A percentile compares a stretch with the other conserved stretches of the same genome.
These are phyloP conservation scores for Auricularia heimuer DNA, from an alignment of 768 basidiomycete species.

Conservation along the genomic window DNA sequence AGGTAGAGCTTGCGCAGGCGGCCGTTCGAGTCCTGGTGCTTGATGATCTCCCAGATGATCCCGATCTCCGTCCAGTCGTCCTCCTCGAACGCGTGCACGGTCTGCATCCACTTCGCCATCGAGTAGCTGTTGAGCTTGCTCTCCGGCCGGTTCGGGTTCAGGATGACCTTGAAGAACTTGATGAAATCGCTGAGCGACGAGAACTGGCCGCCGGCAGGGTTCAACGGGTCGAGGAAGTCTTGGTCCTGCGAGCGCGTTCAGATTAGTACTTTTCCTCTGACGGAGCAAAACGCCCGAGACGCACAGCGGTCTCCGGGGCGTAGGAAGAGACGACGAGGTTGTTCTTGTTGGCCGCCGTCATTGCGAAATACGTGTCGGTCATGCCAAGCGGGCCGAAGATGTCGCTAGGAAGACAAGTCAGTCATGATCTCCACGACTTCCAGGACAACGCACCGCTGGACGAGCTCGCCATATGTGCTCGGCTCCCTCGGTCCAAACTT, in stretches of 20 bases:
- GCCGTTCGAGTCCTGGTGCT: constrained; percentile 11
- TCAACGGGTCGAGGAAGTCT: constrained; percentile 28
- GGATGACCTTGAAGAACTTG: constrained; percentile 34
- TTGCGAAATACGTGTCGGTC: constrained; percentile 34
- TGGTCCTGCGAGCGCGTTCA: constrained; percentile 22
- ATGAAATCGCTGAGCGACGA: constrained; percentile 38
- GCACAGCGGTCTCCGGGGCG: constrained; percentile 2
- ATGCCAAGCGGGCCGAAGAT: constrained; percentile 38
- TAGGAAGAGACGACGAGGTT: constrained; percentile 27
- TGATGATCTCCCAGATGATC: constrained; percentile 13
- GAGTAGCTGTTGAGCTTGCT: constrained; percentile 16
- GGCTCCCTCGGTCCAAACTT: constrained; percentile 11
- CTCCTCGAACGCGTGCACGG: constrained; percentile 22
- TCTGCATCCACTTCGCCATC: constrained; percentile 21
- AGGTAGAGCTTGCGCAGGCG: constrained; percentile 16
- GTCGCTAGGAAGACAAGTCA: constrained; percentile 16
- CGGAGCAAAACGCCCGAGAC: neutral
- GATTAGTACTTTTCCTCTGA: neutral
- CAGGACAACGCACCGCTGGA: constrained; percentile 19
- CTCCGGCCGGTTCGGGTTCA: constrained; percentile 26
- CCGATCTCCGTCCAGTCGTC: constrained; percentile 11
- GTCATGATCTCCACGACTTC: no score
- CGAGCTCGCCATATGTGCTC: constrained; percentile 31
- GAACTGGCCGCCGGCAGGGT: constrained; percentile 42
- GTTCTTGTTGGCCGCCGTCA: constrained; percentile 25